phyloP scores from a whole-genome alignment of 2,329 filamentous ascomycete species.

The Beauveria scarabaeidicola region DNA sequence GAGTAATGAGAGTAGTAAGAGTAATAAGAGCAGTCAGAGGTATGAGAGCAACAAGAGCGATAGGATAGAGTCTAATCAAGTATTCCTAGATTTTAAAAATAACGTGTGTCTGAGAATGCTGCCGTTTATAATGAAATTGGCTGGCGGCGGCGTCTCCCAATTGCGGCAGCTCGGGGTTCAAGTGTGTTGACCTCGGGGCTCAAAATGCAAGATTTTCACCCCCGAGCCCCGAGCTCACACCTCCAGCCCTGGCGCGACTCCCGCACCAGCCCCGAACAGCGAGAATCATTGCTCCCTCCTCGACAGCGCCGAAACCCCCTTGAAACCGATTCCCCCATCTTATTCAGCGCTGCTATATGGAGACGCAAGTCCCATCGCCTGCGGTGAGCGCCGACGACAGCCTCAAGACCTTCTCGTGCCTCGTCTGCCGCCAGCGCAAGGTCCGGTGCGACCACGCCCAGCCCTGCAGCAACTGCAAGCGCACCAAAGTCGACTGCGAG shows the following conservation, averaged over 20 bases:
- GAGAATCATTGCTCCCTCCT: not conserved
- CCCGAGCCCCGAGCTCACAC: slow-evolving; percentile 8
- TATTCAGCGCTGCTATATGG: not conserved
- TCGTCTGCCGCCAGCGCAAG: slow-evolving; percentile 30
- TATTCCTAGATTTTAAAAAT: too few species aligned
- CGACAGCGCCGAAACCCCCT: too few species aligned
- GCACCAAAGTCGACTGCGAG: slow-evolving; percentile 27
- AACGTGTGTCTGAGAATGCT: too few species aligned
- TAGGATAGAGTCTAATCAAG: not conserved
- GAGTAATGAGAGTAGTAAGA: too few species aligned
- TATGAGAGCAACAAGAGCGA: not conserved
- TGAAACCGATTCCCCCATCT: too few species aligned
- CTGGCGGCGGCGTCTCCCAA: not conserved
- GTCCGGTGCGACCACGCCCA: slow-evolving; percentile 32
- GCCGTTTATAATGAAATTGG: not conserved
- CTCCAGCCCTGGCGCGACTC: not conserved
- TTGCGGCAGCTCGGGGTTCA: not conserved
- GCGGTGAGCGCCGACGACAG: not conserved
- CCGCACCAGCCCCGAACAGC: not conserved
- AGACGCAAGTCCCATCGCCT: not conserved
- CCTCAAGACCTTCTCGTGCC: slow-evolving; percentile 20
- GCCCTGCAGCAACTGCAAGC: slow-evolving; percentile 37
- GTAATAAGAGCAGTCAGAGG: too few species aligned
- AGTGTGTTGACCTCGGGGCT: slow-evolving; percentile 3
- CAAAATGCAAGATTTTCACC: not conserved